phyloP scores from a whole-genome alignment of 805 yeast genomes.

The Wickerhamomyces silvicola region DNA sequence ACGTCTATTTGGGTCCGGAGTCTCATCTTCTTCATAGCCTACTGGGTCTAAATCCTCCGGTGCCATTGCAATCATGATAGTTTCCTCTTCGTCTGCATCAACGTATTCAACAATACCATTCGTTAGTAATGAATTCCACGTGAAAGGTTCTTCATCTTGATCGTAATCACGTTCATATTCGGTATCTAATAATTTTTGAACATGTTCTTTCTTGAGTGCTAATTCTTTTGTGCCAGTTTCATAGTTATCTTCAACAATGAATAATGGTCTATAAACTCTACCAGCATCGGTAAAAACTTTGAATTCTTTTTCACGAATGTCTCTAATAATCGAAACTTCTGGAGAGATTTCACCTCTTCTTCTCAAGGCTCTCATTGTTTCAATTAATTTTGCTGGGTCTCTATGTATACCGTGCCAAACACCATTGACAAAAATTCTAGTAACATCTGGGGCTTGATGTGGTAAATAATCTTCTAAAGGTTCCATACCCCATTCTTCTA shows the following conservation, averaged over 20 bases:
- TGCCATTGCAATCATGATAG: slow-evolving; percentile 97
- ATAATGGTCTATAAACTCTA: slow-evolving; percentile 93
- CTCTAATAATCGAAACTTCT: slow-evolving; percentile 94
- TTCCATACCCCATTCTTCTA: slow-evolving; percentile 99
- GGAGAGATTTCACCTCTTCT: slow-evolving; percentile 94
- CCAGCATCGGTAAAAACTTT: slow-evolving; percentile 98
- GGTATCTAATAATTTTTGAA: slow-evolving; percentile 57
- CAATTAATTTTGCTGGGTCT: slow-evolving; percentile 89
- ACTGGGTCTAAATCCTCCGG: slow-evolving; percentile 88
- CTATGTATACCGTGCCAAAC: slow-evolving; percentile 99
- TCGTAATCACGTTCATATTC: slow-evolving; percentile 52
- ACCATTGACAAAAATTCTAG: slow-evolving; percentile 95
- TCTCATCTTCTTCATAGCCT: slow-evolving; percentile 36
- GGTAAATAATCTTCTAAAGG: slow-evolving; percentile 95
- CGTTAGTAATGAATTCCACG: slow-evolving; percentile 79
- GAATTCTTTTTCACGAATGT: slow-evolving; percentile 93
- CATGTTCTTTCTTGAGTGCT: slow-evolving; percentile 78
- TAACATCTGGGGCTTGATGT: slow-evolving; percentile 81
- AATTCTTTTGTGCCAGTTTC: slow-evolving; percentile 61
- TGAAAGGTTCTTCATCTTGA: slow-evolving; percentile 48
- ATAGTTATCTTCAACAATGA: slow-evolving; percentile 83
- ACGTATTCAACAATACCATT: slow-evolving; percentile 93
- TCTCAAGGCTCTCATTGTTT: slow-evolving; percentile 84
- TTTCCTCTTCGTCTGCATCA: slow-evolving; percentile 99
- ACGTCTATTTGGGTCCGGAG: slow-evolving; percentile 56